A percentile compares a stretch with the other conserved stretches of the same genome.
These are phyloP conservation scores for Solanum hybrid DNA, from an alignment of 305 asterid genomes.

Conservation along the genomic window DNA sequence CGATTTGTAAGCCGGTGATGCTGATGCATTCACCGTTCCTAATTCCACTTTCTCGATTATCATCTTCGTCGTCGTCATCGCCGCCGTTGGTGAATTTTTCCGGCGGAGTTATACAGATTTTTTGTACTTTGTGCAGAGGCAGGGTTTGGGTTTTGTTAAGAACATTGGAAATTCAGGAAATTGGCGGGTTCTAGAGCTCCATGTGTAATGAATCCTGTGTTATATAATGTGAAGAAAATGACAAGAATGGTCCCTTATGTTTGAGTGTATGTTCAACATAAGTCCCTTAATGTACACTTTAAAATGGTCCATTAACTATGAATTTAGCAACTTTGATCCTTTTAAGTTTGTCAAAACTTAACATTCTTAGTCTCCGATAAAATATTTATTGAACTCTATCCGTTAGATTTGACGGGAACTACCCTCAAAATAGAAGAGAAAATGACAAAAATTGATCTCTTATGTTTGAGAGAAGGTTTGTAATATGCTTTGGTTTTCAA, in stretches of 20 bases:
- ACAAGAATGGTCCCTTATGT: neutral
- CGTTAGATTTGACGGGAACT: neutral
- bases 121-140: neutral
- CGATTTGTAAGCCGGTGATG: neutral
- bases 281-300: neutral
- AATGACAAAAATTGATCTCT: neutral
- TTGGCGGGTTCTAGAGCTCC: neutral
- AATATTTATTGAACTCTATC: neutral
- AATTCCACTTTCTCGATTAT: neutral
- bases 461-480: neutral
- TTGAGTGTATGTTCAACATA: neutral
- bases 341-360: neutral
- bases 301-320: neutral
- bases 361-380: neutral
- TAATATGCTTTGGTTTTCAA: neutral
- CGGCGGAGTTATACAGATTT: neutral
- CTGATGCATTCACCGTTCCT: neutral
- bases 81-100: neutral
- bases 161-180: neutral
- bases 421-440: neutral
- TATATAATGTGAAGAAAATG: neutral
- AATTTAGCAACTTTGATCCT: neutral
- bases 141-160: neutral
- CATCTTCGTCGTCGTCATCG: neutral
- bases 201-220: neutral